phyloP scores from a whole-genome alignment of 2,329 filamentous ascomycete species.

The Didymosphaeria variabile region DNA sequence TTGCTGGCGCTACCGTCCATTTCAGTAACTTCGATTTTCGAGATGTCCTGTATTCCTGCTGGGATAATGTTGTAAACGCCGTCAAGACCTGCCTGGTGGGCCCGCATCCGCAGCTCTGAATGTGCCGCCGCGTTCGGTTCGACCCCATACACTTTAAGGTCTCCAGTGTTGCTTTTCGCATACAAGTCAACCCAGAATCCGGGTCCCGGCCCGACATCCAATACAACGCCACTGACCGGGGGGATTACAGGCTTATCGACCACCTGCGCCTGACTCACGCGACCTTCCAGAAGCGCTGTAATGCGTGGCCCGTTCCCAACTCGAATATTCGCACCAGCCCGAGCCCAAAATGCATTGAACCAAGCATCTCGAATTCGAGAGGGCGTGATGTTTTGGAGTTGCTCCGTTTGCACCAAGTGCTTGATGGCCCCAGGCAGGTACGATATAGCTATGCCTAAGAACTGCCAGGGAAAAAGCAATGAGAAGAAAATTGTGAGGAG shows the following conservation, averaged over 20 bases:
- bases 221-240: conserved; percentile 3
- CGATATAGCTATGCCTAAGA: conserved; percentile 7
- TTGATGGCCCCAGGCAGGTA: conserved; percentile 3
- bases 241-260: conserved; percentile 7
- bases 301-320: conserved; percentile 7
- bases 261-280: conserved; percentile 7
- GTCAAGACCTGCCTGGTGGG: conserved; percentile 7
- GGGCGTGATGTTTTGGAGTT: background rate
- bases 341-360: conserved; percentile 12
- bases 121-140: conserved; percentile 5
- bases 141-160: conserved; percentile 9
- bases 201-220: conserved; percentile 10
- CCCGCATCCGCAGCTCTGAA: background rate
- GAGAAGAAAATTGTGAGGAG: background rate
- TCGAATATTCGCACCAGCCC: conserved; percentile 9
- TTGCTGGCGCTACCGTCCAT: conserved; percentile 4
- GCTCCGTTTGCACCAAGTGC: conserved; percentile 3
- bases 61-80: conserved; percentile 7
- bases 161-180: conserved; percentile 3
- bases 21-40: background rate
- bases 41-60: conserved; percentile 9
- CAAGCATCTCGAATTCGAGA: conserved; percentile 7
- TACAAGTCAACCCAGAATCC: conserved; percentile 13
- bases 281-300: conserved; percentile 14
- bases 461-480: conserved; percentile 8